Percentiles rank a stretch among this genome's conserved stretches.
These are phyloP conservation scores for Tricholomella constricta DNA, from an alignment of 768 basidiomycete genomes.

Conservation along the genomic window DNA sequence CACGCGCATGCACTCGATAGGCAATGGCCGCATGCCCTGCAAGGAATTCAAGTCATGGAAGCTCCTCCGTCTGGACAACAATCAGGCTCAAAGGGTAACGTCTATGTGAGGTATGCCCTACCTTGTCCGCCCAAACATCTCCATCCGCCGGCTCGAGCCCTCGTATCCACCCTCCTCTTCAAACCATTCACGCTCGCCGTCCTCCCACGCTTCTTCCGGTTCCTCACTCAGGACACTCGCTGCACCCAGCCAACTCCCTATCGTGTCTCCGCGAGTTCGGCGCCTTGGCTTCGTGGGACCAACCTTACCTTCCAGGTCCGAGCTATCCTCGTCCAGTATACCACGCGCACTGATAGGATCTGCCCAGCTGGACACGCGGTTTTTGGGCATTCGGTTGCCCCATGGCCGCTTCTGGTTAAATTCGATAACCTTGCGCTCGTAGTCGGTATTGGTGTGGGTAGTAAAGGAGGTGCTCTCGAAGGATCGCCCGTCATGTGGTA, in stretches of 20 bases:
- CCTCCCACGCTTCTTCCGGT: conserved; percentile 12
- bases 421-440: conserved; percentile 37
- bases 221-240: conserved; percentile 11
- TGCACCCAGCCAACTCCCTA: conserved; percentile 5
- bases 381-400: conserved; percentile 35
- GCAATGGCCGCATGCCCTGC: conserved; percentile 47
- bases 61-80: conserved; percentile 53
- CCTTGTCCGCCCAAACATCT: conserved; percentile 28
- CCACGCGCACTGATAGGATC: conserved; percentile 49
- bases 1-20: conserved; percentile 67
- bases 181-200: conserved; percentile 13
- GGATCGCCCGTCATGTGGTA: conserved; percentile 18
- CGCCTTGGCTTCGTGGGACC: neutral
- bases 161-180: conserved; percentile 15
- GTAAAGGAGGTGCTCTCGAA: conserved; percentile 19
- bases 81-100: conserved; percentile 1
- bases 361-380: conserved; percentile 55
- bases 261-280: conserved; percentile 3
- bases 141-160: conserved; percentile 16
- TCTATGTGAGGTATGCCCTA: conserved; percentile 19
- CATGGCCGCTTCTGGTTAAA: conserved; percentile 45
- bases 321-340: conserved; percentile 30
- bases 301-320: conserved; percentile 16
- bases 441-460: conserved; percentile 23
- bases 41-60: conserved; percentile 64